Evolutionary conservation across 2,329 filamentous ascomycete species (phyloP).

Genomic region (Albophoma yamanashiensis): DNA sequence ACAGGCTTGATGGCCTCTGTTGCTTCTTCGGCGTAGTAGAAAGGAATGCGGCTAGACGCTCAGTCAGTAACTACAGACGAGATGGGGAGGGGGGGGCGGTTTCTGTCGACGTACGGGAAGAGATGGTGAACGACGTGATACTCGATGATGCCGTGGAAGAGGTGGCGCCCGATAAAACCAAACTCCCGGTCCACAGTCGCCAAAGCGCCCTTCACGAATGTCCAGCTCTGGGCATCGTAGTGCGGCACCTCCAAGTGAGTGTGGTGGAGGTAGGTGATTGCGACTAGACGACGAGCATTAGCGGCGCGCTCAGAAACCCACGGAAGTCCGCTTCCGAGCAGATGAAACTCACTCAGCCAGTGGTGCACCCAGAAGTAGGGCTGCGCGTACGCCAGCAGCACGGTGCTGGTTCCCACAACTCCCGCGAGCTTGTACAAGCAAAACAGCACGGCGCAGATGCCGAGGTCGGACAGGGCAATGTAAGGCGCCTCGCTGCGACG

Average conservation of each 20-base stretch:
- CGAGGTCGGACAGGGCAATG: conserved; percentile 49
- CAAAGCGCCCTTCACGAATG: conserved; percentile 49
- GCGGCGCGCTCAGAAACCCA: neutral
- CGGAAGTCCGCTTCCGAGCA: conserved; percentile 6
- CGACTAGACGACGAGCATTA: neutral
- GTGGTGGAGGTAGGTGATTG: neutral
- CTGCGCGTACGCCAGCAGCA: conserved; percentile 44
- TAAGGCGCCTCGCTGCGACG: conserved; percentile 43
- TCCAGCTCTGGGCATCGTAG: conserved; percentile 32
- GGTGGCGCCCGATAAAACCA: conserved; percentile 51
- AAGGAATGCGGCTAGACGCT: neutral
- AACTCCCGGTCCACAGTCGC: conserved; percentile 55
- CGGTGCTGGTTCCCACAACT: conserved; percentile 42
- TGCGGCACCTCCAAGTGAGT: conserved; percentile 19
- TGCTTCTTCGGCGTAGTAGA: neutral
- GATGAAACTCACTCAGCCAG: conserved; percentile 53
- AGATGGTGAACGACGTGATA: conserved; percentile 40
- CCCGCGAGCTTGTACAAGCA: conserved; percentile 41
- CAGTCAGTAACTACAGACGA: neutral
- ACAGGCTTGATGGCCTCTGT: neutral
- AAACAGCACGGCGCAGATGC: conserved; percentile 38
- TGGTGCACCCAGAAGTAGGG: conserved; percentile 63
- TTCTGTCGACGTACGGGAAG: neutral
- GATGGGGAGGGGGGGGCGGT: neutral
- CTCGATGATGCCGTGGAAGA: conserved; percentile 58